Evolutionary conservation across 768 basidiomycete genomes (phyloP), one percentile per base, ranked within the genome.

Genomic region (Hygrophorus pudorinus): DNA sequence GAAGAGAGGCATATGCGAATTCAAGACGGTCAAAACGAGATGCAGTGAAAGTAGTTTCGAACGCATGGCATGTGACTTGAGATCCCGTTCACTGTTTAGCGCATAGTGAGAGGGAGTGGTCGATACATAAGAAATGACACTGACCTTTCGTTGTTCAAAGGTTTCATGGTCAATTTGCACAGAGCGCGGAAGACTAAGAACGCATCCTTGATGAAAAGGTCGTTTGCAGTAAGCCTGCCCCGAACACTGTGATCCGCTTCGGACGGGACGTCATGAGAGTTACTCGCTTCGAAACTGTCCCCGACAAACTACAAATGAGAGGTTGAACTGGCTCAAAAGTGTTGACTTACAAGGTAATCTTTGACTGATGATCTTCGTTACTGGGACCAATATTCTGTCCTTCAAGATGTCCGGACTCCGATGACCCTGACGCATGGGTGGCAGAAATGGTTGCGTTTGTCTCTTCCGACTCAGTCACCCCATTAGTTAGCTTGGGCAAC

Each of bases 131-230:
- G 3, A 35, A 5, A 4, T 35, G n/a, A 4, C 38, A 17, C 45
- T 4, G 13, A 92, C 93, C 89, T 94, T 64, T 99, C 96, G 4
- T 76, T 79, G 53, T 89, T 87, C 38, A 99, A 67, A 9, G 93
- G 87, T 61, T 98, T 98, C 93, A 97, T 98, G 7, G 91, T 93
- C 51, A 98, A 68, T 59, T 98, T 98, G 69, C 96, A 98, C 9
- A 99, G 70, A 0, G 96, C 93, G 37, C 96, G 76, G 65, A 98
- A 94, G 30, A 99, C 94, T 48, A 99, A 75, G 69, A 97, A 99
- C 0, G 96, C 92, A 57, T 99, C 96, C 59, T 98, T 98, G 58
- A 96, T 75, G 60, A 92, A 94, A 44, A 97, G 65, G 53, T 99
- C 94, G 42, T 86, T 80, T n/a, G 74, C 70, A 14, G 80, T 78